Base-by-base conservation (phyloP, 2,329 filamentous ascomycete genomes). In the Atkinsonella texensis region DNA sequence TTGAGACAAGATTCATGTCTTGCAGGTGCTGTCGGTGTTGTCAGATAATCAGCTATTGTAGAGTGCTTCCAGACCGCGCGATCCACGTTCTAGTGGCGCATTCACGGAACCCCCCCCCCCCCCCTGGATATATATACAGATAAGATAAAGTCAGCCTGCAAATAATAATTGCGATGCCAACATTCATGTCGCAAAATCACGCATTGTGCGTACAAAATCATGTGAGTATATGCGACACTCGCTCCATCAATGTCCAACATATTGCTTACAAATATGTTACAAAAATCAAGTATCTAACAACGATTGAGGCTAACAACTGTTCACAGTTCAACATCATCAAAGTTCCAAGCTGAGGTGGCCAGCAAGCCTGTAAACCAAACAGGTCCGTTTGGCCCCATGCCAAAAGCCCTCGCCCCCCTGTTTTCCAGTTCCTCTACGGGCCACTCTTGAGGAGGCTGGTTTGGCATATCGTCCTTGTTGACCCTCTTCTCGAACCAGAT, bases 401-500 rank as follows among this genome's bases (percentile, higher is more conserved):
- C 39, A 31, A 49, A 32, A 41, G 42, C 15, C 48, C 17, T 51
- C 13, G 49, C 18, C n/a, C 20, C 52, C 20, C 44, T 13, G 20
- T 18, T 39, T 28, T 13, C 31, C 41, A 52, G 32, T 31, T 53
- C 52, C 13, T 57, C 53, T 18, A 53, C 33, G 17, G 32, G 44
- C 23, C 20, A 50, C 7, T 57, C 56, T 18, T 58, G 48, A 3
- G 62, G 39, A 33, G 11, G 33, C 38, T 51, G 49, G 23, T 32
- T 47, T 7, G 51, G 44, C 44, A 48, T 10, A 3, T 42, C 38
- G 41, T 47, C 50, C 50, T 48, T 52, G 45, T 52, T 48, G 11
- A 47, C 44, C 40, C 60, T 59, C 3, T 59, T 54, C 42, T 63
- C 60, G 50, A 62, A 65, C 64, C 66, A 68, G 9, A 52, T 55